These are phyloP conservation scores for Spongispora temasekensis DNA, from an alignment of 1,284 basidiomycete species.

Conservation along the genomic window DNA sequence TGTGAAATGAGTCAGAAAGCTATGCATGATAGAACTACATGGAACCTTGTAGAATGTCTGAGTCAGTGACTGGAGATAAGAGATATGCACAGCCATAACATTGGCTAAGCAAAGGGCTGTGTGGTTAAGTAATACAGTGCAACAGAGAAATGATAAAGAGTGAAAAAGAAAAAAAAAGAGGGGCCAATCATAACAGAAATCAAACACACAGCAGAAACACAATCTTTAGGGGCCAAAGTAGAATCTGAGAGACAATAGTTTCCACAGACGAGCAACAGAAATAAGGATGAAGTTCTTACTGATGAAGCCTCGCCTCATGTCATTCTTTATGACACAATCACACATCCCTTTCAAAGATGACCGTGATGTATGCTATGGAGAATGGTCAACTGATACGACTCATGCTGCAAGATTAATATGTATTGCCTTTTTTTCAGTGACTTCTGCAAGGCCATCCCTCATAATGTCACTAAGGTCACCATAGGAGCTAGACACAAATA, in stretches of 20 bases:
- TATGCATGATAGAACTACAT: too few species aligned
- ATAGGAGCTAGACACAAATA: conserved; percentile 25
- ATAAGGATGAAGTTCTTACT: conserved; percentile 16
- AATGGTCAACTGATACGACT: conserved; percentile 16
- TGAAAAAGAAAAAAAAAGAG: too few species aligned
- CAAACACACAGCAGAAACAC: conserved; percentile 24
- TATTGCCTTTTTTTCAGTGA: conserved; percentile 16
- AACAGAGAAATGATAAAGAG: too few species aligned
- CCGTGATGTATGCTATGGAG: conserved; percentile 25
- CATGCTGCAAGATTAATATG: conserved; percentile 12
- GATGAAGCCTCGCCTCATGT: conserved; percentile 19
- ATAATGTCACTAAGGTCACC: conserved; percentile 22
- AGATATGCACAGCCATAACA: too few species aligned
- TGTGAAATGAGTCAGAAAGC: too few species aligned
- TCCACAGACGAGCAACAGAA: neutral
- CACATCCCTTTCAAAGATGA: conserved; percentile 29
- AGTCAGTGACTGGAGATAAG: too few species aligned
- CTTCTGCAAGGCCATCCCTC: conserved; percentile 18
- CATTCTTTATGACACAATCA: conserved; percentile 23
- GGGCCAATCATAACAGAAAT: too few species aligned
- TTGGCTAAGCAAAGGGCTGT: too few species aligned
- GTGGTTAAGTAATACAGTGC: too few species aligned
- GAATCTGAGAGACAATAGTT: neutral
- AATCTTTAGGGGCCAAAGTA: conserved; percentile 14
- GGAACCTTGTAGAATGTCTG: too few species aligned